phyloP scores from a whole-genome alignment of 176 grass and related monocot species.

The Saccharum officinarum region DNA sequence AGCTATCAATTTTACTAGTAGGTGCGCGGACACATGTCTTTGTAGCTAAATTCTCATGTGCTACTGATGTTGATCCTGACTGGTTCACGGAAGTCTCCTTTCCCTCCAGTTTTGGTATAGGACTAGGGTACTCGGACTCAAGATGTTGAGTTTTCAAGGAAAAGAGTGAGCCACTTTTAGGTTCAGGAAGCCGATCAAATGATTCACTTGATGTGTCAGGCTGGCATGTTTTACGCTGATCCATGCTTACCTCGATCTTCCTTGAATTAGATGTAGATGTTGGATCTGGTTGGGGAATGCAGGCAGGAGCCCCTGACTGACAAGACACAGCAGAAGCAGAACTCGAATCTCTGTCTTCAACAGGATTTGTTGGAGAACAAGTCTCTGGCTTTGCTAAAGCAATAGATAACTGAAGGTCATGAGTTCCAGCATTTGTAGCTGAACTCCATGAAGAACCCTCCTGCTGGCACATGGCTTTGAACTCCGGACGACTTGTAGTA shows the following conservation, averaged over 20 bases:
- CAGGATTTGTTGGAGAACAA: slow-evolving; percentile 37
- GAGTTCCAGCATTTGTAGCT: slow-evolving; percentile 9
- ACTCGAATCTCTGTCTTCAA: slow-evolving; percentile 40
- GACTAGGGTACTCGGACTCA: slow-evolving; percentile 53
- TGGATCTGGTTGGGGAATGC: slow-evolving; percentile 24
- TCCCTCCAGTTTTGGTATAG: slow-evolving; percentile 45
- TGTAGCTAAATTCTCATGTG: slow-evolving; percentile 42
- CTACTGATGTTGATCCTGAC: slow-evolving; percentile 32
- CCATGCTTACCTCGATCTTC: slow-evolving; percentile 28
- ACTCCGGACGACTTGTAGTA: slow-evolving; percentile 30
- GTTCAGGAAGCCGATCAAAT: slow-evolving; percentile 15
- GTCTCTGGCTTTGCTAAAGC: slow-evolving; percentile 36
- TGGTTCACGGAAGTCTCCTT: slow-evolving; percentile 35
- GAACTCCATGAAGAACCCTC: slow-evolving; percentile 25
- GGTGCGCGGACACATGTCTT: slow-evolving; percentile 35
- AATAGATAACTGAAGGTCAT: slow-evolving; percentile 38
- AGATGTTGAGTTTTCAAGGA: slow-evolving; percentile 35
- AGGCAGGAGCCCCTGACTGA: slow-evolving; percentile 20
- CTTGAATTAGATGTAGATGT: slow-evolving; percentile 30
- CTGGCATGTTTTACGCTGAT: slow-evolving; percentile 26
- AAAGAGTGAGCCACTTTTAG: slow-evolving; percentile 14
- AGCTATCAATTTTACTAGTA: slow-evolving; percentile 42
- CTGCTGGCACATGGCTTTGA: slow-evolving; percentile 18
- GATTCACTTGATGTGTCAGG: slow-evolving; percentile 33
- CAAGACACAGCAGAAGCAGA: slow-evolving; percentile 34